Base-by-base conservation (phyloP, 192 early-diverging fungal species). In the Dispira parvispora region DNA sequence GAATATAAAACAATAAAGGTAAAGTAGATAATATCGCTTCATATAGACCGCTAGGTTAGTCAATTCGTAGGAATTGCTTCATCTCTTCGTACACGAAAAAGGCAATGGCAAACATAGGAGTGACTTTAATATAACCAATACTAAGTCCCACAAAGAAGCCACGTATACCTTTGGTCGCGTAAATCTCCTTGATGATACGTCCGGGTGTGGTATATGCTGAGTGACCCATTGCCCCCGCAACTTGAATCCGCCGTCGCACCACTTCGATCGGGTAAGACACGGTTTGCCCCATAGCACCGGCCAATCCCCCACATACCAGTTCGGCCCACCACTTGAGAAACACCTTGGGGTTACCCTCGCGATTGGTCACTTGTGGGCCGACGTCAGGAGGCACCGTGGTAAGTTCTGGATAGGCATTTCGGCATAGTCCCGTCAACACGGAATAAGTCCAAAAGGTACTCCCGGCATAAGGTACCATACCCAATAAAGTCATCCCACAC, bases 101-200 rank as follows among this genome's bases (percentile, higher is more conserved):
- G 20, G 80, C 82, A 20, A 92, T 83, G 9, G 88, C 92, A 64
- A 82, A 82, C 92, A 98, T 93, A 0, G 95, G 95, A 28, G 82
- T 81, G 3, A 98, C 87, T 70, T 98, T 98, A 66, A 98, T 69
- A 69, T 90, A 98, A 43, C 95, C 95, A 69, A 98, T 98, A 28
- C 83, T 90, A 50, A 98, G 75, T n/a, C 95, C 95, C 13, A 98
- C 91, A 81, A 85, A 98, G 71, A 96, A 95, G 9, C 95, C 95
- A 28, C 81, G 78, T 49, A 80, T 70, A 25, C 93, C 93, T 23
- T 77, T 76, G 43, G 69, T 68, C 43, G 57, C 50, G 69, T 82
- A 89, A 57, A 98, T 87, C 8, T 72, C 71, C 46, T 67, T 70
- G 3, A 77, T 75, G 16, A 87, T 87, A 42, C 82, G 74, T 61